Evolutionary conservation across 1,139 yeast species (phyloP), one percentile per base, ranked within the genome.

Genomic region (Hansenula sp.): DNA sequence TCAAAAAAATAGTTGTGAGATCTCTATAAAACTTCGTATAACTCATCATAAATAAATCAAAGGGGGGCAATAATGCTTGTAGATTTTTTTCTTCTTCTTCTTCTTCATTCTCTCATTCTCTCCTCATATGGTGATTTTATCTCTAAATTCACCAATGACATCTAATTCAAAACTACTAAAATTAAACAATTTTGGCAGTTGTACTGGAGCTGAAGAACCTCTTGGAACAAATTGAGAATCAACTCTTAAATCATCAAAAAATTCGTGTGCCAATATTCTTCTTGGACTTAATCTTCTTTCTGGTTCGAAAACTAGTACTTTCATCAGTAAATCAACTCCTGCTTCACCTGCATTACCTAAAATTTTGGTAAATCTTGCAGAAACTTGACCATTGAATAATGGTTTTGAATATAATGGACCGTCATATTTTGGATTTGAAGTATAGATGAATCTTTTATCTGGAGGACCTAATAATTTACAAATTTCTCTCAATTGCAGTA

Each of bases 401-500:
- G 83, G 84, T 46, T 79, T 79, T 29, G 83, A 75, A 59, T 75
- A 83, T 69, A 81, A 71, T 42, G 86, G 84, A 6, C 94, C 94
- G 51, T 79, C 73, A 60, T 82, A 84, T 46, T 76, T 75, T 19
- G 90, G 86, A 56, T 83, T 83, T 39, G 83, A 79, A 53, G 81
- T 80, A 63, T 77, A 82, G 51, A 84, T 77, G 56, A 83, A 84
- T 39, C 80, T 73, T 53, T 82, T 82, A 44, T 66, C 71, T 32
- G 85, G 81, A 17, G 92, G 92, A 1, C 95, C 95, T 54, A 84
- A 66, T 43, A 84, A 64, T 59, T 84, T 84, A 2, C 88, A 77
- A 48, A 84, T 84, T 60, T 84, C 95, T 56, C 85, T 75, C 51
- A 84, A 68, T 61, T 84, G 95, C 39, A 81, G 64, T 56, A 81